A percentile compares a stretch with the other conserved stretches of the same genome.
Evolutionary conservation across 2,329 filamentous ascomycete genomes (phyloP).

Genomic region (Verticillium klebahnii): DNA sequence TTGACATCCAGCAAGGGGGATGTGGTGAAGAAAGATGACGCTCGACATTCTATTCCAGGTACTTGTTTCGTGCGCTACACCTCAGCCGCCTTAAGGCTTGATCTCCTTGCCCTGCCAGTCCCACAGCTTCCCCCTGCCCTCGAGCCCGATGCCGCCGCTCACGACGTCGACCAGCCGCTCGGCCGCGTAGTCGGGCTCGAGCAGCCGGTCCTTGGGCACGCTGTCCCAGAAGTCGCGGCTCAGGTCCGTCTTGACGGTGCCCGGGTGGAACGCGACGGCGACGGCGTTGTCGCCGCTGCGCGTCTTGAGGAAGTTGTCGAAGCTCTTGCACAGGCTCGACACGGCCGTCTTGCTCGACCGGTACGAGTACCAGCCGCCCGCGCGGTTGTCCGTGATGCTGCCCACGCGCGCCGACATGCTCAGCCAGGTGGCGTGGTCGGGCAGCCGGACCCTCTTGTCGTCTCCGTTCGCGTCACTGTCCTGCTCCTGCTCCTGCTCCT

Average conservation of each 20-base stretch:
- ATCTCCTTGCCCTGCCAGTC: conserved; percentile 66
- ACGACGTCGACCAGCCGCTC: conserved; percentile 60
- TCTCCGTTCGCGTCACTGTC: not conserved
- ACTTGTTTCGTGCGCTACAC: too few species aligned
- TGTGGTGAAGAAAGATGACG: too few species aligned
- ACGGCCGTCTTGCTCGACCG: conserved; percentile 72
- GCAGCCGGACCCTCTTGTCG: conserved; percentile 29
- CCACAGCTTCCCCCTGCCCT: conserved; percentile 60
- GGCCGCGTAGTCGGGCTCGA: conserved; percentile 62
- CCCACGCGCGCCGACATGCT: conserved; percentile 77
- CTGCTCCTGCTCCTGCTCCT: conserved; percentile 1
- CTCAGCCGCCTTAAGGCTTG: conserved; percentile 35
- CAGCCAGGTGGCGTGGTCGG: conserved; percentile 58
- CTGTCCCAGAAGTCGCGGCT: conserved; percentile 68
- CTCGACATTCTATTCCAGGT: too few species aligned
- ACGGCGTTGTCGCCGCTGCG: conserved; percentile 58
- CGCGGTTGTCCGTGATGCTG: conserved; percentile 64
- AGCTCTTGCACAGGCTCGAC: conserved; percentile 64
- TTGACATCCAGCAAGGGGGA: too few species aligned
- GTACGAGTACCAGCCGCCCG: conserved; percentile 81
- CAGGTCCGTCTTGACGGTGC: conserved; percentile 73
- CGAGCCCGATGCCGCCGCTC: conserved; percentile 32
- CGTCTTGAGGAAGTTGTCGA: conserved; percentile 61
- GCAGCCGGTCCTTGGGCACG: conserved; percentile 57
- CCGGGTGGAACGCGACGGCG: conserved; percentile 70